Evolutionary conservation across 2,329 filamentous ascomycete genomes (phyloP).

Genomic region (Fusarium veterinarium): DNA sequence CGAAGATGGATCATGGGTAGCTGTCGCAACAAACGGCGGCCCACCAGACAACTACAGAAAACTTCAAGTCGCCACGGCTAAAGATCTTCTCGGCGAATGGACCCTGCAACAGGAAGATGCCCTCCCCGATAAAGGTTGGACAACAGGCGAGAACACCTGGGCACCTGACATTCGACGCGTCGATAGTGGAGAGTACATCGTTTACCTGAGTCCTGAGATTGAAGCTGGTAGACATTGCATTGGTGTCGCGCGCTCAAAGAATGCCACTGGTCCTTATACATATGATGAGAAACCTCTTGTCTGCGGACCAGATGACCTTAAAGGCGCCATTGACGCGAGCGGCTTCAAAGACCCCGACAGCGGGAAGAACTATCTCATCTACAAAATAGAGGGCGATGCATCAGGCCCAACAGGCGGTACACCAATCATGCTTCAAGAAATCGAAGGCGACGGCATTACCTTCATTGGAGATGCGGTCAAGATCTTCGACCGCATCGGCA

Average conservation of each 20-base stretch:
- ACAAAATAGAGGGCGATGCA: slow-evolving; percentile 10
- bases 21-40: slow-evolving; percentile 11
- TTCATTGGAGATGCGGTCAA: slow-evolving; percentile 1
- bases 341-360: slow-evolving; percentile 14
- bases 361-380: slow-evolving; percentile 5
- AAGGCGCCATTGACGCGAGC: slow-evolving; percentile 10
- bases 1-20: slow-evolving; percentile 19
- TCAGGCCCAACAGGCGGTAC: slow-evolving; percentile 14
- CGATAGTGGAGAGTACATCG: slow-evolving; percentile 1
- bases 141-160: slow-evolving; percentile 6
- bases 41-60: not conserved
- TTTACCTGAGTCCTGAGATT: slow-evolving; percentile 2
- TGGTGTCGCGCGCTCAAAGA: slow-evolving; percentile 12
- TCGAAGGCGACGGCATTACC: slow-evolving; percentile 2
- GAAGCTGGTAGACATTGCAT: not conserved
- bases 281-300: slow-evolving; percentile 6
- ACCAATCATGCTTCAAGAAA: slow-evolving; percentile 12
- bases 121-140: slow-evolving; percentile 17
- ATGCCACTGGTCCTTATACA: not conserved
- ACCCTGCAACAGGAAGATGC: not conserved
- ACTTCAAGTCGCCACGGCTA: slow-evolving; percentile 2
- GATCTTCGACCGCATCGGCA: slow-evolving; percentile 10
- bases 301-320: not conserved
- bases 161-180: slow-evolving; percentile 12
- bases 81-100: slow-evolving; percentile 10